Conservation (phyloP, 257 asterid species). For the Penstemon davidsonii region DNA sequence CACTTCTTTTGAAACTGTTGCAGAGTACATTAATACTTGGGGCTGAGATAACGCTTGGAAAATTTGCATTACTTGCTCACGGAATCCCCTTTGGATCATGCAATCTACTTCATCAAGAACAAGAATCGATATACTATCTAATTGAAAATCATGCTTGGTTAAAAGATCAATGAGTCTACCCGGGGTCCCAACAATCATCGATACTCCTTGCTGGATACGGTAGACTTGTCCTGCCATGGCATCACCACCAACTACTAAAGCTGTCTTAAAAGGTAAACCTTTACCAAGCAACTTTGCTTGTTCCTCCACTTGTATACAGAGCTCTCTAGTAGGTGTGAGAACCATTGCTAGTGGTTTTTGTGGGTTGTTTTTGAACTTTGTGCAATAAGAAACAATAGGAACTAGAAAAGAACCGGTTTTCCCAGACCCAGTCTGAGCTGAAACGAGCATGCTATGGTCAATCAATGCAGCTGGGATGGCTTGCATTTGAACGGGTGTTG, state of each 20-base stretch:
- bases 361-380: constrained; percentile 40
- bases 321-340: constrained; percentile 91
- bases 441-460: constrained; percentile 75
- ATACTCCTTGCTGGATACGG: constrained; percentile 76
- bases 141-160: constrained; percentile 66
- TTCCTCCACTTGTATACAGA: constrained; percentile 87
- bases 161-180: constrained; percentile 91
- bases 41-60: constrained; percentile 74
- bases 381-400: constrained; percentile 63
- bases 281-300: constrained; percentile 88
- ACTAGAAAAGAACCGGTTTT: constrained; percentile 84
- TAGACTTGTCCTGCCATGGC: constrained; percentile 85
- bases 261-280: constrained; percentile 92
- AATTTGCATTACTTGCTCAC: constrained; percentile 86
- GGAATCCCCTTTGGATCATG: constrained; percentile 83
- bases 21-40: constrained; percentile 91
- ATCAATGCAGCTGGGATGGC: constrained; percentile 77
- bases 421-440: constrained; percentile 96
- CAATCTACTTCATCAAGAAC: constrained; percentile 93
- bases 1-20: constrained; percentile 76
- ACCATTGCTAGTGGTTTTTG: constrained; percentile 73
- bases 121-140: constrained; percentile 62
- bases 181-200: constrained; percentile 90
- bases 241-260: constrained; percentile 91
- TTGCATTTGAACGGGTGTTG: constrained; percentile 96